Conservation (phyloP, 352 stramenopile genomes). For the Globisporangium nodosum region DNA sequence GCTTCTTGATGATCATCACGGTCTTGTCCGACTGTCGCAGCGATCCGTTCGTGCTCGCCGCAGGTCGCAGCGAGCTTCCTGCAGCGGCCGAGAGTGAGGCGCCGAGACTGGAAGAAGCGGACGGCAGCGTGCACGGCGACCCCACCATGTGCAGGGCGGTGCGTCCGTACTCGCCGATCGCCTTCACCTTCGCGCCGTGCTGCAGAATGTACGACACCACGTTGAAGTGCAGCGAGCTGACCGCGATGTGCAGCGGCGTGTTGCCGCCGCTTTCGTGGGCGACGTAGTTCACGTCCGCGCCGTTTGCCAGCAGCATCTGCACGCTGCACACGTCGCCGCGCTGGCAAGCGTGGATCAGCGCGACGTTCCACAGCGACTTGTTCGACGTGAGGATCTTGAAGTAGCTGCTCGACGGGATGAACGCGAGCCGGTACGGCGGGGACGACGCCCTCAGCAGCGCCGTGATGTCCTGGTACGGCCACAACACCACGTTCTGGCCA, state of each 20-base stretch:
- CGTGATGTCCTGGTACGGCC: slow-evolving; percentile 74
- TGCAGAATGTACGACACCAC: slow-evolving; percentile 86
- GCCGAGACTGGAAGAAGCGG: slow-evolving; percentile 25
- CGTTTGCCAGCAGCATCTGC: slow-evolving; percentile 85
- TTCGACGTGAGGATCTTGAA: slow-evolving; percentile 86
- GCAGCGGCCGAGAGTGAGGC: neutral
- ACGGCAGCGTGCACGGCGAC: slow-evolving; percentile 52
- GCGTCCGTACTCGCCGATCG: slow-evolving; percentile 59
- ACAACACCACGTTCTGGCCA: slow-evolving; percentile 83
- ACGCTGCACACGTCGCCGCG: slow-evolving; percentile 78
- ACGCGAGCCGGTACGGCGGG: slow-evolving; percentile 71
- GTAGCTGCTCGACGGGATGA: slow-evolving; percentile 81
- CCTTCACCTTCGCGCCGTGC: slow-evolving; percentile 76
- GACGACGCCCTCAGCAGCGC: slow-evolving; percentile 55
- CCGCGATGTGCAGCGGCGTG: slow-evolving; percentile 72
- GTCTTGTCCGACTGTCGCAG: slow-evolving; percentile 52
- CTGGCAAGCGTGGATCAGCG: slow-evolving; percentile 83
- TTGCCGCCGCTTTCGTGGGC: slow-evolving; percentile 76
- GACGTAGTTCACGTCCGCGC: slow-evolving; percentile 85
- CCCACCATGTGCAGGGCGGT: slow-evolving; percentile 80
- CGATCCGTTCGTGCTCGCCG: slow-evolving; percentile 15
- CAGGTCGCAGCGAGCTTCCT: slow-evolving; percentile 13
- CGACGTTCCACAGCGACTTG: slow-evolving; percentile 87
- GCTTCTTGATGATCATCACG: slow-evolving; percentile 77
- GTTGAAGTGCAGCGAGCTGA: slow-evolving; percentile 79